phyloP scores from a whole-genome alignment of 139 green algal genomes.

The Microglena sp. region DNA sequence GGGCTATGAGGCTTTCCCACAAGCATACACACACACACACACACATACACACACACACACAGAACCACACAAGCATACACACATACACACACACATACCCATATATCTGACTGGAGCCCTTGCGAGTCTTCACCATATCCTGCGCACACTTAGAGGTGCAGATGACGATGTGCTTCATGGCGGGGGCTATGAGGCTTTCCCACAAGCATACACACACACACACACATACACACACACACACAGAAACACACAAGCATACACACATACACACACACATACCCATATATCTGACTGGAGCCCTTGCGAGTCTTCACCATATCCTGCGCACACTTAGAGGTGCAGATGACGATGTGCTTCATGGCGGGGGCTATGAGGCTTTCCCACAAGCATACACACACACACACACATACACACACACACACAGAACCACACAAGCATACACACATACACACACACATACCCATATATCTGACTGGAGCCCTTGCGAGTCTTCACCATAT shows the following conservation, averaged over 20 bases:
- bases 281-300: slow-evolving; percentile 28
- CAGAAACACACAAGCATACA: no score
- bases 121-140: slow-evolving; percentile 17
- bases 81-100: slow-evolving; percentile 20
- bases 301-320: slow-evolving; percentile 19
- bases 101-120: slow-evolving; percentile 28
- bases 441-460: no score
- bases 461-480: slow-evolving; percentile 30
- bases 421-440: no score
- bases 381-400: no score
- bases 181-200: slow-evolving; percentile 53
- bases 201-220: slow-evolving; percentile 49
- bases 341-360: slow-evolving; percentile 38
- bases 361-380: slow-evolving; percentile 22
- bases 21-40: no score
- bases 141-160: slow-evolving; percentile 32
- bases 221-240: no score
- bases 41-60: no score
- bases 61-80: neutral
- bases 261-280: slow-evolving; percentile 31
- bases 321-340: slow-evolving; percentile 21
- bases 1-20: slow-evolving; percentile 24
- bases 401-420: no score
- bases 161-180: slow-evolving; percentile 35
- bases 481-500: slow-evolving; percentile 17